A percentile compares a stretch with the other conserved stretches of the same genome.
Evolutionary conservation across 345 rosid species (phyloP).

Genomic region (Stellera chamaejasme): DNA sequence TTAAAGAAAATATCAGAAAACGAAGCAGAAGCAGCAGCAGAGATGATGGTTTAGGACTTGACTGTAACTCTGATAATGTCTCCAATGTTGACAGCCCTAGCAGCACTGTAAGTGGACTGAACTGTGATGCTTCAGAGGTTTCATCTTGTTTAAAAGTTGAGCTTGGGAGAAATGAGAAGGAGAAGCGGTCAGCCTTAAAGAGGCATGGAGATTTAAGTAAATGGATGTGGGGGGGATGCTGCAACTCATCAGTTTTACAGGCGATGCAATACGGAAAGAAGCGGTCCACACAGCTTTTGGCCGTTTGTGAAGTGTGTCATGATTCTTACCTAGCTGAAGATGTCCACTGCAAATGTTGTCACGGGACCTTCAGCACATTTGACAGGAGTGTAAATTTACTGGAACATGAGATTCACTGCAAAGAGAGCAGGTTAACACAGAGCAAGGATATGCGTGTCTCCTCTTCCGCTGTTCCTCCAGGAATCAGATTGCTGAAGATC

Average conservation of each 20-base stretch:
- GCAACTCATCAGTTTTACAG: constrained; percentile 30
- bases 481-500: constrained; percentile 67
- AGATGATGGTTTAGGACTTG: constrained; percentile 34
- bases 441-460: constrained; percentile 15
- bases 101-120: constrained; percentile 51
- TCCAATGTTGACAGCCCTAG: constrained; percentile 44
- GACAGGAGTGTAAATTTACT: constrained; percentile 19
- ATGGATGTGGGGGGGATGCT: constrained; percentile 80
- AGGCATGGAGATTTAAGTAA: constrained; percentile 72
- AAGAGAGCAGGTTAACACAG: constrained; percentile 33
- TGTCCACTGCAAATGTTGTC: constrained; percentile 60
- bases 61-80: constrained; percentile 30
- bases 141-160: constrained; percentile 64
- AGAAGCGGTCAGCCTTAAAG: constrained; percentile 53
- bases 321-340: constrained; percentile 41
- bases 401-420: constrained; percentile 36
- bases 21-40: constrained; percentile 26
- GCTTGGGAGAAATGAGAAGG: constrained; percentile 59
- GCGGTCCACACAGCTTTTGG: constrained; percentile 46
- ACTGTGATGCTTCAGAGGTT: constrained; percentile 34
- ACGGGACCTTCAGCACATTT: constrained; percentile 37
- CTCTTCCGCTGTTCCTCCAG: constrained; percentile 56
- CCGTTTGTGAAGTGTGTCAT: constrained; percentile 60
- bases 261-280: constrained; percentile 55
- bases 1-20: constrained; percentile 53